A percentile compares a stretch with the other conserved stretches of the same genome.
Evolutionary conservation across 2,329 filamentous ascomycete genomes (phyloP).

Genomic region (Fusarium equiseti): DNA sequence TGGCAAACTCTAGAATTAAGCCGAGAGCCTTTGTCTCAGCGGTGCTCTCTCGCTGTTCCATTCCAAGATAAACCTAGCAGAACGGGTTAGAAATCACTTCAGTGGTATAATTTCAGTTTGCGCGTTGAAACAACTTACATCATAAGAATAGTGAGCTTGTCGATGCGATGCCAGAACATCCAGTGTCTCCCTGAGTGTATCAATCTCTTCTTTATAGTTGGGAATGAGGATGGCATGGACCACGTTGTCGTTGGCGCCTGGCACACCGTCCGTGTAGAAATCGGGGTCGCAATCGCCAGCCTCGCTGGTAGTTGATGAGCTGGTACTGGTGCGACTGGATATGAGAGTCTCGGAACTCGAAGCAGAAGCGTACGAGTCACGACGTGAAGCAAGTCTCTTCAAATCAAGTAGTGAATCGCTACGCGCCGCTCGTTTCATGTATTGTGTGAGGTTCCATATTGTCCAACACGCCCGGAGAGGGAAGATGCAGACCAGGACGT

Average conservation of each 20-base stretch:
- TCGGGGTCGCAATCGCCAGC: slow-evolving; percentile 64
- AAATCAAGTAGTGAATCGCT: slow-evolving; percentile 60
- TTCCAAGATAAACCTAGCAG: slow-evolving; percentile 74
- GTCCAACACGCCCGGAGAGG: slow-evolving; percentile 72
- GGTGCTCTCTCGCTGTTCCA: slow-evolving; percentile 76
- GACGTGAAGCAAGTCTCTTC: slow-evolving; percentile 62
- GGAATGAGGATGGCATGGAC: slow-evolving; percentile 77
- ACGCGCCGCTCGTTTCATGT: slow-evolving; percentile 60
- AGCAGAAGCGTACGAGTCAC: slow-evolving; percentile 66
- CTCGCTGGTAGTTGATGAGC: slow-evolving; percentile 63
- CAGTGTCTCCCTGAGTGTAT: slow-evolving; percentile 75
- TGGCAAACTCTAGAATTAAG: slow-evolving; percentile 72
- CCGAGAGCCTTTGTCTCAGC: slow-evolving; percentile 71
- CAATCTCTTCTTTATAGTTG: slow-evolving; percentile 80
- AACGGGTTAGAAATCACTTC: slow-evolving; percentile 11
- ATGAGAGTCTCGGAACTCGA: slow-evolving; percentile 68
- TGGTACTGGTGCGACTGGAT: slow-evolving; percentile 57
- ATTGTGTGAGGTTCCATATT: slow-evolving; percentile 67
- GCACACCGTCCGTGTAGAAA: slow-evolving; percentile 59
- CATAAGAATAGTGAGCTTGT: slow-evolving; percentile 72
- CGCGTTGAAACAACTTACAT: slow-evolving; percentile 65
- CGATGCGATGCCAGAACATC: slow-evolving; percentile 76
- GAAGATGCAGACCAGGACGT: slow-evolving; percentile 73
- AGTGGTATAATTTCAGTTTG: neutral
- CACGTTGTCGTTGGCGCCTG: slow-evolving; percentile 58